These are phyloP conservation scores for Aspergillus steynii DNA, from an alignment of 495 filamentous ascomycete genomes.

Conservation along the genomic window DNA sequence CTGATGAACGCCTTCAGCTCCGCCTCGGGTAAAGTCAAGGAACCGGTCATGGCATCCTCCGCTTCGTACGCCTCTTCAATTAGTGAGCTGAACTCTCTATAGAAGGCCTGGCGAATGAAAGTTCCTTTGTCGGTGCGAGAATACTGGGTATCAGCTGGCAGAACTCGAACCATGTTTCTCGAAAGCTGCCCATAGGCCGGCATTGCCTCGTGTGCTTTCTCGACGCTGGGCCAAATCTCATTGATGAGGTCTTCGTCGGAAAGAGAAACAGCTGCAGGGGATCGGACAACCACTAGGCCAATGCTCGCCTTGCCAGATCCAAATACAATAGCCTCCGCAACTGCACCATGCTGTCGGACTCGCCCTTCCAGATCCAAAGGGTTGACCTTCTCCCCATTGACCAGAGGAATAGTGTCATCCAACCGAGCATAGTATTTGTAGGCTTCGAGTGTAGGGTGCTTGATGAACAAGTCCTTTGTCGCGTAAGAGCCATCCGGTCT, in stretches of 20 bases:
- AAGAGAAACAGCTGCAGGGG: constrained; percentile 34
- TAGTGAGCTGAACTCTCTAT: constrained; percentile 47
- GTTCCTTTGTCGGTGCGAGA: constrained; percentile 57
- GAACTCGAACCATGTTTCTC: constrained; percentile 49
- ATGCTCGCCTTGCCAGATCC: constrained; percentile 38
- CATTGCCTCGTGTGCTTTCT: constrained; percentile 45
- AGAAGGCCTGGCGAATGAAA: constrained; percentile 55
- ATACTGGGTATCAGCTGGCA: constrained; percentile 47
- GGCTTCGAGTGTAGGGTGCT: constrained; percentile 51
- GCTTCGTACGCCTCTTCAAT: constrained; percentile 50
- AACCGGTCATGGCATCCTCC: constrained; percentile 23
- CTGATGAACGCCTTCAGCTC: constrained; percentile 29
- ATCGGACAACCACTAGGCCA: constrained; percentile 50
- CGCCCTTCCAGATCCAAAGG: constrained; percentile 60
- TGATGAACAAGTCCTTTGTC: constrained; percentile 50
- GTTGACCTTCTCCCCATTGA: constrained; percentile 70
- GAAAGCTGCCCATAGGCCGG: constrained; percentile 56
- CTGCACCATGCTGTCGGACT: constrained; percentile 33
- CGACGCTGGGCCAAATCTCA: constrained; percentile 53
- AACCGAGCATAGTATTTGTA: constrained; percentile 62
- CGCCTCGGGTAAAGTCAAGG: constrained; percentile 17
- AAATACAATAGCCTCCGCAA: constrained; percentile 43
- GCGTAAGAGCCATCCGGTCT: constrained; percentile 46
- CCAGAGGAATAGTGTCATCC: constrained; percentile 60
- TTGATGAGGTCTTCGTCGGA: constrained; percentile 48